Conservation (phyloP, 1,139 yeast species). For the Taiozyma sp. region DNA sequence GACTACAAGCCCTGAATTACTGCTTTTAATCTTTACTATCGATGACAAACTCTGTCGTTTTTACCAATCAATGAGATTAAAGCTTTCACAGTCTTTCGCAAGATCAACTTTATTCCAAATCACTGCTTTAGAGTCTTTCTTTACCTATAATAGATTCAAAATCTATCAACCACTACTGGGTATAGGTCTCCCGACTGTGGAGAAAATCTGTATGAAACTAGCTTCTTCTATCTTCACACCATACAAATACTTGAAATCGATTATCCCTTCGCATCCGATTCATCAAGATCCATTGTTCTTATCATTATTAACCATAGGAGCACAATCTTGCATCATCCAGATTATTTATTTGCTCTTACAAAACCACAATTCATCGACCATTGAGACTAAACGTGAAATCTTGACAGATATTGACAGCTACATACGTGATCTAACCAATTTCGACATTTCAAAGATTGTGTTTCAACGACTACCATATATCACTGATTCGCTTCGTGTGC, state of each 20-base stretch:
- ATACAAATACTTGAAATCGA: constrained; percentile 1
- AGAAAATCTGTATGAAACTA: not conserved
- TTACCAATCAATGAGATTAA: not conserved
- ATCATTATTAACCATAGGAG: not conserved
- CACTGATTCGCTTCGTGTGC: not conserved
- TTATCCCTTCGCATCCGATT: not conserved
- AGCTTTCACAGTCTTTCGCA: not conserved
- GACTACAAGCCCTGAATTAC: not conserved
- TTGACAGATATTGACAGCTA: not conserved
- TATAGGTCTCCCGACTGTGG: not conserved
- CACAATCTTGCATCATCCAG: not conserved
- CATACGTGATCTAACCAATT: not conserved
- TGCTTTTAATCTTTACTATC: not conserved
- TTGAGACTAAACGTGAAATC: not conserved
- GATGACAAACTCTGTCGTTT: not conserved
- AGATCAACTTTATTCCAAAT: not conserved
- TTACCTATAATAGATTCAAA: constrained; percentile 3
- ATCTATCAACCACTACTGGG: constrained; percentile 1
- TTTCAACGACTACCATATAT: not conserved
- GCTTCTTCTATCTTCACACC: constrained; percentile 1
- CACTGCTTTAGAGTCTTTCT: not conserved
- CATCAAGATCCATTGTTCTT: not conserved
- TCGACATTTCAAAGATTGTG: not conserved
- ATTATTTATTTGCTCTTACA: not conserved
- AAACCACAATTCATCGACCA: not conserved